These are phyloP conservation scores for Trametes punicea DNA, from an alignment of 768 basidiomycete species.

Conservation along the genomic window DNA sequence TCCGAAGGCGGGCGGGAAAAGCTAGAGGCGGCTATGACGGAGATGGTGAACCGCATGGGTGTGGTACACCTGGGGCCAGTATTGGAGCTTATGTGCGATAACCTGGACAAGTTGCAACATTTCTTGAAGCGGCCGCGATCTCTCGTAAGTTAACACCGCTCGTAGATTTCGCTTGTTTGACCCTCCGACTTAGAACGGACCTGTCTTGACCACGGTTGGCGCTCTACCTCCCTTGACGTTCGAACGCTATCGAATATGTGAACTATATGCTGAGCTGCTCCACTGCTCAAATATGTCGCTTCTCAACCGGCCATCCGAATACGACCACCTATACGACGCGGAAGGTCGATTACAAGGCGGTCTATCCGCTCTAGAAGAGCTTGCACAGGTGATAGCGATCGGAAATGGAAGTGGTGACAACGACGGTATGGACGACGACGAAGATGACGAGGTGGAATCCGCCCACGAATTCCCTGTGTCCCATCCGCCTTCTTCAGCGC, in stretches of 20 bases:
- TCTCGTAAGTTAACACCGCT: conserved; percentile 46
- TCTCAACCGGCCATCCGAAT: conserved; percentile 75
- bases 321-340: conserved; percentile 68
- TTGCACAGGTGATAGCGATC: conserved; percentile 79
- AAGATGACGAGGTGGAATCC: conserved; percentile 60
- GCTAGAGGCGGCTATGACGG: conserved; percentile 68
- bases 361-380: conserved; percentile 74
- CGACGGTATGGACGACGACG: conserved; percentile 56
- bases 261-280: conserved; percentile 92
- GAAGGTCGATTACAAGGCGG: conserved; percentile 90
- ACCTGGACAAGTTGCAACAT: conserved; percentile 64
- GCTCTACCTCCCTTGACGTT: conserved; percentile 78
- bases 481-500: conserved; percentile 45
- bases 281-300: conserved; percentile 99
- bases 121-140: conserved; percentile 74
- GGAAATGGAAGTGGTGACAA: conserved; percentile 54
- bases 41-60: conserved; percentile 81
- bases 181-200: conserved; percentile 49
- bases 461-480: conserved; percentile 68
- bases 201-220: conserved; percentile 72
- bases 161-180: conserved; percentile 9
- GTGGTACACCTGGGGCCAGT: conserved; percentile 89
- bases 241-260: conserved; percentile 94
- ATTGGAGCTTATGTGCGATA: conserved; percentile 67
- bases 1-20: conserved; percentile 60